Conservation (phyloP, 129 eudicot species). For the Artemisia argyi region DNA sequence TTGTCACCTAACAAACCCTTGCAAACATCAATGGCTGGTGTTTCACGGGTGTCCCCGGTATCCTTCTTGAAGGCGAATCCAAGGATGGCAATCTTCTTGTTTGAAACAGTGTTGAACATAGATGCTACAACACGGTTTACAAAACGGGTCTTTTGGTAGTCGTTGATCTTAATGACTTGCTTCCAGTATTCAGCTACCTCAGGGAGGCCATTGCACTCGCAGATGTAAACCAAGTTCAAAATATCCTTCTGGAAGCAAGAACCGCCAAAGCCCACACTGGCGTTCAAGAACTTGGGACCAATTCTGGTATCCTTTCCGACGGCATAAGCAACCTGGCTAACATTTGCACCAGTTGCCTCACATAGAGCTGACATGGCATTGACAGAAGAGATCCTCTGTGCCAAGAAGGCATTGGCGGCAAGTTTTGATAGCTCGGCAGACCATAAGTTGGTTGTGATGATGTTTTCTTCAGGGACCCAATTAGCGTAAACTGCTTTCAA, state of each 20-base stretch:
- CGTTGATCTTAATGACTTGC: conserved; percentile 86
- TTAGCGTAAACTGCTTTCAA: conserved; percentile 75
- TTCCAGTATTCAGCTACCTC: conserved; percentile 96
- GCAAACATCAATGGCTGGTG: conserved; percentile 91
- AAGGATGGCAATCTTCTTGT: conserved; percentile 78
- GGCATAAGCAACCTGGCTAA: conserved; percentile 66
- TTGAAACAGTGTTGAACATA: conserved; percentile 84
- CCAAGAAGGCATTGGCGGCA: conserved; percentile 89
- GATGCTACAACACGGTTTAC: conserved; percentile 94
- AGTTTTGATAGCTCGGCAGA: conserved; percentile 94
- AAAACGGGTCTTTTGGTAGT: conserved; percentile 81
- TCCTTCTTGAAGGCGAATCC: conserved; percentile 94
- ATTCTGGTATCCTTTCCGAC: conserved; percentile 87
- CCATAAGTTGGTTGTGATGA: conserved; percentile 83
- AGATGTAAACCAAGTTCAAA: conserved; percentile 79
- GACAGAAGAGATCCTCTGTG: conserved; percentile 87
- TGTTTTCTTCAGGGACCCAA: conserved; percentile 83
- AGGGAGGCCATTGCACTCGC: conserved; percentile 91
- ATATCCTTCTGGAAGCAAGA: conserved; percentile 93
- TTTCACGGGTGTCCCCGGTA: conserved; percentile 82
- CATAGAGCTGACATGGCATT: conserved; percentile 93
- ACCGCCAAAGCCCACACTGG: conserved; percentile 91
- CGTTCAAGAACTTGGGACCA: conserved; percentile 73
- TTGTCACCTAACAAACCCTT: conserved; percentile 82
- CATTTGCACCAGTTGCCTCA: conserved; percentile 92